Conservation (phyloP, 306 rosid genomes). For the Ammopiptanthus mongolicus region DNA sequence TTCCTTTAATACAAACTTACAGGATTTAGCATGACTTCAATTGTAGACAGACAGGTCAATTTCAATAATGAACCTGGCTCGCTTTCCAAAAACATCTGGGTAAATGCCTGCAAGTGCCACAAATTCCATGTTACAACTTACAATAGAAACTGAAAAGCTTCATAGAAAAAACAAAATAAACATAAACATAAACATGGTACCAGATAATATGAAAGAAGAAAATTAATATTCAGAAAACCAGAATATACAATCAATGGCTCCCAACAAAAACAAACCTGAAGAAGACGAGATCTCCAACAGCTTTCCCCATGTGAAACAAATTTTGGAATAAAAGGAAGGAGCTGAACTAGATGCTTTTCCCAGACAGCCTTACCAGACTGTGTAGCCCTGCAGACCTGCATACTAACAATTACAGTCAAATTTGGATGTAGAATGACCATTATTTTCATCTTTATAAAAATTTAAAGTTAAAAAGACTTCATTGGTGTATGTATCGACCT, state of each 20-base stretch:
- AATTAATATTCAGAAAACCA: background rate
- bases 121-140: conserved; percentile 16
- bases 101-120: conserved; percentile 62
- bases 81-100: conserved; percentile 66
- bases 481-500: conserved; percentile 47
- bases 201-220: background rate
- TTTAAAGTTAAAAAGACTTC: background rate
- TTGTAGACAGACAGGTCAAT: conserved; percentile 63
- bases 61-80: conserved; percentile 61
- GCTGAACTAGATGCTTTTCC: conserved; percentile 59
- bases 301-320: conserved; percentile 43
- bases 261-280: conserved; percentile 49
- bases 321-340: conserved; percentile 78
- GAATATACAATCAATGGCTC: background rate
- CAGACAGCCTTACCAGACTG: conserved; percentile 44
- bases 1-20: conserved; percentile 46
- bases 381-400: conserved; percentile 42
- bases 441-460: conserved; percentile 8
- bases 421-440: background rate
- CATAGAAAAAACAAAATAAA: background rate
- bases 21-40: conserved; percentile 65
- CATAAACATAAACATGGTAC: background rate
- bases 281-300: conserved; percentile 65
- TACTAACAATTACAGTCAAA: conserved; percentile 5
- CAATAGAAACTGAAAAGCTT: conserved; percentile 4